phyloP scores from a whole-genome alignment of 257 asterid species.

The Gentiana macrophylla region DNA sequence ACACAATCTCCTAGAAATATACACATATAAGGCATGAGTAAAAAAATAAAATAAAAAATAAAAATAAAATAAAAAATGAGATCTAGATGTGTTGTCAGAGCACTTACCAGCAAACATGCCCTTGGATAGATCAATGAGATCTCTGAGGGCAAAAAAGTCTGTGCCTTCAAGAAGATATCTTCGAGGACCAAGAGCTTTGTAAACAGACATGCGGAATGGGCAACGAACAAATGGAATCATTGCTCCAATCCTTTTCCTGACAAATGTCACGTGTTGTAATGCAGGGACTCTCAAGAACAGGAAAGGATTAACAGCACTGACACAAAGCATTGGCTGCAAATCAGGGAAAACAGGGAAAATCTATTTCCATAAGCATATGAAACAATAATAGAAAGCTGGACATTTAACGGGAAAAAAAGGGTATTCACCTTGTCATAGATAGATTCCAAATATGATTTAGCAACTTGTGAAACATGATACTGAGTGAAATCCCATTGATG shows the following conservation, averaged over 20 bases:
- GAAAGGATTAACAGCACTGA: slow-evolving; percentile 86
- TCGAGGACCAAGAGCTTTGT: slow-evolving; percentile 81
- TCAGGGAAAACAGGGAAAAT: slow-evolving; percentile 4
- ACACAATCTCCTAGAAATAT: too few species aligned
- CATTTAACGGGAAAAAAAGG: too few species aligned
- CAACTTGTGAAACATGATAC: slow-evolving; percentile 80
- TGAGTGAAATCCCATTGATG: slow-evolving; percentile 84
- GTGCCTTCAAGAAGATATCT: slow-evolving; percentile 87
- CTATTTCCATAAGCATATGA: not conserved
- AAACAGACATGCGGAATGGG: slow-evolving; percentile 62
- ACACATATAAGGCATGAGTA: too few species aligned
- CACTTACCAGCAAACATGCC: slow-evolving; percentile 86
- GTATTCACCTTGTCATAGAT: slow-evolving; percentile 62
- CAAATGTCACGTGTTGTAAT: slow-evolving; percentile 77
- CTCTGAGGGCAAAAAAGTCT: slow-evolving; percentile 83
- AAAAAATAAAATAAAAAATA: too few species aligned
- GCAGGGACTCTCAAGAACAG: slow-evolving; percentile 80
- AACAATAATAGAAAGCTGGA: not conserved
- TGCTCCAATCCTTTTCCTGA: slow-evolving; percentile 59
- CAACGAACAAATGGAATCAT: slow-evolving; percentile 80
- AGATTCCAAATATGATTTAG: slow-evolving; percentile 85
- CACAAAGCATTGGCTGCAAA: slow-evolving; percentile 98
- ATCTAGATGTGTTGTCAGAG: slow-evolving; percentile 8
- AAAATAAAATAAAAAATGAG: too few species aligned
- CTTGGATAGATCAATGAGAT: slow-evolving; percentile 84